Base-by-base conservation (phyloP, 1,284 basidiomycete species). In the Sparassis latifolia region DNA sequence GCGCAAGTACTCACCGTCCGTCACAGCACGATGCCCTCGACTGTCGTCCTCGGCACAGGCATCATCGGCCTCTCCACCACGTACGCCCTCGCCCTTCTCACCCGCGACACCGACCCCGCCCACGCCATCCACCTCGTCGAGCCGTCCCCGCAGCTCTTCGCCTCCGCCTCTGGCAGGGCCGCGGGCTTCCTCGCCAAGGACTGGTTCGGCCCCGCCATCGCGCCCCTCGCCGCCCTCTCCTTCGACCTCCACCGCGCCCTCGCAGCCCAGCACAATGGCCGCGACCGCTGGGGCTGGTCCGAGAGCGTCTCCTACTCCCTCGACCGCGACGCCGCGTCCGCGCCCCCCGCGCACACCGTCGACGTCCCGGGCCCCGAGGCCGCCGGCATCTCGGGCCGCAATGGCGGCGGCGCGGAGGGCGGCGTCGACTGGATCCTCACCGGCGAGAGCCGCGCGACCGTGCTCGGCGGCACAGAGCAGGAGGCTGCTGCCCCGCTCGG, bases 111-210 rank as follows among this genome's bases (percentile, higher is more conserved):
- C 47, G 30, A 30, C 27, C 1, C 31, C 44, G 35, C 28, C 41
- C 64, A 65, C 54, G 54, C 55, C 20, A 67, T 70, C 44, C 66
- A 69, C 57, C 53, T 70, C 57, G 62, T 70, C 57, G 68, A 70
- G 39, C 54, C 66, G 30, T 61, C 63, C 3, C 65, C 67, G 12
- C 48, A 58, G 38, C 66, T 69, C 57, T 70, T 70, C 52, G 57
- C 62, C 4, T 81, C 69, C 3, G 80, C 84, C 1, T 77, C 74
- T 1, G 83, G 83, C 6, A 81, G 83, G 57, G 78, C 79, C 0
- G 83, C 79, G 5, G 84, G 83, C 4, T 80, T 86, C 56, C 64
- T 86, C 45, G 82, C 84, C 2, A 69, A 75, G 50, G 81, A 86
- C 63, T 86, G 84, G 84, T 81, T 83, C 62, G 68, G 70, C 2